phyloP scores from a whole-genome alignment of 495 filamentous ascomycete genomes.

The Podospora sp. region DNA sequence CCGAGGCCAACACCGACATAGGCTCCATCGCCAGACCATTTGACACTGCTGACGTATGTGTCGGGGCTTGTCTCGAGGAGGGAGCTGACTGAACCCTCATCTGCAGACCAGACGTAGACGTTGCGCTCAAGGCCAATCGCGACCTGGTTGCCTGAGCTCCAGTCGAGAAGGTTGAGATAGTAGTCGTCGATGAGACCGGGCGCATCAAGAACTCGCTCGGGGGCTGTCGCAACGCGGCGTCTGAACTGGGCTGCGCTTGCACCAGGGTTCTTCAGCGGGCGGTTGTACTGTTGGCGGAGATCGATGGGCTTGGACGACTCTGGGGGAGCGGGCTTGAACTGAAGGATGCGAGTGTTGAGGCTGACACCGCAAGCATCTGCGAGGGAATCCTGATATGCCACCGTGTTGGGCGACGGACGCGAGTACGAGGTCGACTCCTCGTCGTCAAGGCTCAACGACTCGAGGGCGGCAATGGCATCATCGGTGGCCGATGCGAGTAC shows the following conservation, averaged over 20 bases:
- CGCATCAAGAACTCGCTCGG: slow-evolving; percentile 96
- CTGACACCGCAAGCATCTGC: slow-evolving; percentile 91
- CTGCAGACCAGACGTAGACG: slow-evolving; percentile 99
- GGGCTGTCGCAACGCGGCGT: slow-evolving; percentile 87
- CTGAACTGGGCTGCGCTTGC: slow-evolving; percentile 78
- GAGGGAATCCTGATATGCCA: slow-evolving; percentile 90
- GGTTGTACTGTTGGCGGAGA: slow-evolving; percentile 95
- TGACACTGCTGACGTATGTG: slow-evolving; percentile 96
- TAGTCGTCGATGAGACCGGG: slow-evolving; percentile 97
- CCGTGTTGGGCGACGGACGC: slow-evolving; percentile 79
- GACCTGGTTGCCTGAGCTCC: slow-evolving; percentile 96
- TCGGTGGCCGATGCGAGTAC: slow-evolving; percentile 74
- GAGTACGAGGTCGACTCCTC: slow-evolving; percentile 61
- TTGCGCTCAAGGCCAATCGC: slow-evolving; percentile 95
- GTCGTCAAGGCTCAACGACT: slow-evolving; percentile 67
- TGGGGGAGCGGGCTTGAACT: slow-evolving; percentile 95
- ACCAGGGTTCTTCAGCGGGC: slow-evolving; percentile 79
- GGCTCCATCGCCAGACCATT: slow-evolving; percentile 96
- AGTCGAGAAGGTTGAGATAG: slow-evolving; percentile 97
- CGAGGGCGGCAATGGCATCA: slow-evolving; percentile 76
- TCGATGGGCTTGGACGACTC: slow-evolving; percentile 98
- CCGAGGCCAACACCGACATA: slow-evolving; percentile 95
- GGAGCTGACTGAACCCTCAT: slow-evolving; percentile 81
- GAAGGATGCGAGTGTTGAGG: slow-evolving; percentile 92
- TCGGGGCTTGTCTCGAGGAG: slow-evolving; percentile 84